Evolutionary conservation across 768 basidiomycete genomes (phyloP).

Genomic region (Lyophyllum semitale): DNA sequence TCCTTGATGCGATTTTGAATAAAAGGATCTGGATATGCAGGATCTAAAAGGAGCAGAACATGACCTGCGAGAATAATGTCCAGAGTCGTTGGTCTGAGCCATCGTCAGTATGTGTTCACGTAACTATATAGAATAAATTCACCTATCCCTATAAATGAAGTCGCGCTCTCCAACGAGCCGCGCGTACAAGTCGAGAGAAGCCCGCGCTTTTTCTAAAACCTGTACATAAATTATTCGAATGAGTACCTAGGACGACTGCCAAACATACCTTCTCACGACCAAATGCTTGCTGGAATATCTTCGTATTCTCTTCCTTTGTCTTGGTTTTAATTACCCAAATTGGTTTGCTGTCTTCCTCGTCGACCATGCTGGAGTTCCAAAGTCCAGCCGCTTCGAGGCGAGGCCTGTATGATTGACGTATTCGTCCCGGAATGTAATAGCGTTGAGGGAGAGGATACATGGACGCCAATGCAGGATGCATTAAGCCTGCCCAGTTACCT

Average conservation of each 20-base stretch:
- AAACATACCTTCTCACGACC: slow-evolving; percentile 60
- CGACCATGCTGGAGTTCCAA: slow-evolving; percentile 51
- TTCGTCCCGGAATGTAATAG: slow-evolving; percentile 70
- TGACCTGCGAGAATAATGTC: slow-evolving; percentile 73
- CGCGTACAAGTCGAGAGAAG: slow-evolving; percentile 57
- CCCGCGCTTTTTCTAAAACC: slow-evolving; percentile 61
- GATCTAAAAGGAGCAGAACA: slow-evolving; percentile 56
- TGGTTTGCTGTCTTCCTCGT: slow-evolving; percentile 45
- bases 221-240: slow-evolving; percentile 24
- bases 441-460: slow-evolving; percentile 68
- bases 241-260: not conserved
- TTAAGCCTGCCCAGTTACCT: slow-evolving; percentile 63
- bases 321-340: slow-evolving; percentile 35
- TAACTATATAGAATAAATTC: slow-evolving; percentile 13
- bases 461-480: slow-evolving; percentile 53
- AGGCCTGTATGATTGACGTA: slow-evolving; percentile 55
- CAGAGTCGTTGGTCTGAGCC: slow-evolving; percentile 56
- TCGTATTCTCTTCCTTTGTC: slow-evolving; percentile 30
- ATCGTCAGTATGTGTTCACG: not conserved
- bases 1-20: slow-evolving; percentile 55
- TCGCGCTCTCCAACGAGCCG: slow-evolving; percentile 50
- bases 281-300: slow-evolving; percentile 55
- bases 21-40: slow-evolving; percentile 63
- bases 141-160: slow-evolving; percentile 58
- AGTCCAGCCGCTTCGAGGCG: slow-evolving; percentile 65